Percentiles rank a stretch among this genome's conserved stretches.
These are phyloP conservation scores for Aureobasidium vineae DNA, from an alignment of 2,329 filamentous ascomycete species.

Conservation along the genomic window DNA sequence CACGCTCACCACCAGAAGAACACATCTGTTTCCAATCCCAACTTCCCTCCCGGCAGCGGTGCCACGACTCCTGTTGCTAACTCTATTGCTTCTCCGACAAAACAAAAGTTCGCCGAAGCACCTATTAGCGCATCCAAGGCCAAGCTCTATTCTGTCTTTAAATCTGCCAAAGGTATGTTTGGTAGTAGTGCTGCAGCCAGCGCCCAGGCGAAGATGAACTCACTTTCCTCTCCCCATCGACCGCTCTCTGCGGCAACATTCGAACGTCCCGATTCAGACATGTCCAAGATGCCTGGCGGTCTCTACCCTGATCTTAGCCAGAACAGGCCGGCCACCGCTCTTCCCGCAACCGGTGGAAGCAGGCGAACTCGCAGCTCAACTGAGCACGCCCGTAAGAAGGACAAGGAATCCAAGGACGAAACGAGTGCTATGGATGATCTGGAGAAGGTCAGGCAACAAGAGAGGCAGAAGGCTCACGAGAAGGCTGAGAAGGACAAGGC, in stretches of 20 bases:
- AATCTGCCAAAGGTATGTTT: constrained; percentile 81
- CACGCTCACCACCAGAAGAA: constrained; percentile 56
- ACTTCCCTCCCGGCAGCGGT: constrained; percentile 38
- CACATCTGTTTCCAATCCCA: constrained; percentile 45
- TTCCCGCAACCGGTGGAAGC: constrained; percentile 32
- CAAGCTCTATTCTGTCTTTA: constrained; percentile 86
- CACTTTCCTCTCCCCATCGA: constrained; percentile 36
- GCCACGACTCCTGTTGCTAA: constrained; percentile 51
- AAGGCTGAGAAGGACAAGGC: constrained; percentile 51
- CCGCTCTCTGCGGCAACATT: constrained; percentile 18
- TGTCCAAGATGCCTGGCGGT: constrained; percentile 37
- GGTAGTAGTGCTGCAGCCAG: constrained; percentile 66
- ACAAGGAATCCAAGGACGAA: constrained; percentile 62
- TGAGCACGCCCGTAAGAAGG: constrained; percentile 61
- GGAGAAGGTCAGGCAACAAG: constrained; percentile 67
- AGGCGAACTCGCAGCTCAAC: constrained; percentile 59
- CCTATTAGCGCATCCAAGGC: constrained; percentile 90
- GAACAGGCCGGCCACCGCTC: constrained; percentile 4
- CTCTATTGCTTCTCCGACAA: constrained; percentile 55
- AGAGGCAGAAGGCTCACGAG: constrained; percentile 63
- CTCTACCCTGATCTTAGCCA: constrained; percentile 33
- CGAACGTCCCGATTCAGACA: constrained; percentile 19
- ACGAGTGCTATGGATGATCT: constrained; percentile 62
- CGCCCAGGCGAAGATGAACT: constrained; percentile 59
- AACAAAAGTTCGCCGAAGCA: constrained; percentile 62